Evolutionary conservation across 345 rosid species (phyloP), one percentile per base, ranked within the genome.

Genomic region (Boechera stricta): DNA sequence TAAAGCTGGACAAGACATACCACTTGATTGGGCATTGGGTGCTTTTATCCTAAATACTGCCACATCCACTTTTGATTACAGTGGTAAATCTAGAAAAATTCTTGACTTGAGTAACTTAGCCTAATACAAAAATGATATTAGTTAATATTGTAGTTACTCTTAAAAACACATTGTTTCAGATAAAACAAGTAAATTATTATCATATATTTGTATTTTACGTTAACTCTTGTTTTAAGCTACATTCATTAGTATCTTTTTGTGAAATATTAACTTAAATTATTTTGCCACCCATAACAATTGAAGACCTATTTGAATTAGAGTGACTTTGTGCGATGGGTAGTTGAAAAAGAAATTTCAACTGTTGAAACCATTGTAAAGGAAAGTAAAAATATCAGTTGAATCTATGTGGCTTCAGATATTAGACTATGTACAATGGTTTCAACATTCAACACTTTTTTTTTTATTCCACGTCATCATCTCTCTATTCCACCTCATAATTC

Each of bases 21-120:
- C 97, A 5, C 87, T 94, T 13, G 98, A 92, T 79, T 92, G 97
- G 97, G 93, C 98, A 62, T 66, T 88, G 61, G 97, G 98, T 74
- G 95, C 97, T 68, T 94, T 90, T 84, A 90, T 94, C 79, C 79
- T 90, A 80, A 87, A 85, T 39, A 87, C 83, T 76, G 81, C 81
- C 2, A 57, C 59, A 29, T 1, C 65, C 49, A 51, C 42, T 64
- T 77, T 60, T 64, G 67, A 64, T 64, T 12, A 39, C 71, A 64
- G 11, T 63, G 75, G 80, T 63, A 77, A 36, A 70, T 77, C 71
- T 53, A 70, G 80, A 77, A 77, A 77, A 71, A 26, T 77, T 77
- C 71, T 76, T 69, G 71, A 49, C 16, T 77, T 45, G 42, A 75
- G 36, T 49, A 48, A 29, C 11, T 24, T 47, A 47, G 48, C 51